Evolutionary conservation across 768 basidiomycete species (phyloP).

Genomic region (Boletus tomentosulus): DNA sequence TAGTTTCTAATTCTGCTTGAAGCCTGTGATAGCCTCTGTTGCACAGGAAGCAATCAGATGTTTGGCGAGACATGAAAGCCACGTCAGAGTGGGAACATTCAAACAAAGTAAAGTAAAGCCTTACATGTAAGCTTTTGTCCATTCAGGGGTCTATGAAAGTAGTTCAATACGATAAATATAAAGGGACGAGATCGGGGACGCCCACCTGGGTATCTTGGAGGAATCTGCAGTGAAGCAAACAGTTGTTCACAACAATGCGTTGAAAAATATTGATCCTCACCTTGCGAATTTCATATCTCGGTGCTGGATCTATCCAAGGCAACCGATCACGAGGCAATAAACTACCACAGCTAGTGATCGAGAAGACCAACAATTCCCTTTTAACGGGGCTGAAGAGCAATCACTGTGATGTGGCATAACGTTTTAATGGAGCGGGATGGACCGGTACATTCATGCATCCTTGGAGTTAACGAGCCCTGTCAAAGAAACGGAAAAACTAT

Average conservation of each 20-base stretch:
- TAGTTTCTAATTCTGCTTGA: conserved; percentile 64
- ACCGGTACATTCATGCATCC: not conserved
- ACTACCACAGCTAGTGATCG: not conserved
- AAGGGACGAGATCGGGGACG: not conserved
- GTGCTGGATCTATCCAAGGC: not conserved
- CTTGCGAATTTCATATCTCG: not conserved
- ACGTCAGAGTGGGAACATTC: not conserved
- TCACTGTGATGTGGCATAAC: not conserved
- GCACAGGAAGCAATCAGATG: not conserved
- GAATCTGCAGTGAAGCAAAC: conserved; percentile 41
- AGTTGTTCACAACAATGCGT: not conserved
- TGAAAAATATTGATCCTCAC: not conserved
- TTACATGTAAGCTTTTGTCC: conserved; percentile 29
- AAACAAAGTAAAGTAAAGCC: not conserved
- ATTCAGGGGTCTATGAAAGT: conserved; percentile 58
- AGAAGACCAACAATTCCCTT: not conserved
- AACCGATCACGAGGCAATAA: too few species aligned
- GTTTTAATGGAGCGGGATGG: not conserved
- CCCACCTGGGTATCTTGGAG: conserved; percentile 64
- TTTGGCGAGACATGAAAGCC: not conserved
- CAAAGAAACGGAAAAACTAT: not conserved
- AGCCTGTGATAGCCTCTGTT: conserved; percentile 67
- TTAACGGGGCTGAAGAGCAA: not conserved
- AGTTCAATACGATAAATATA: not conserved
- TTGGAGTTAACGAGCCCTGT: not conserved